Evolutionary conservation across 805 yeast genomes (phyloP), one percentile per base, ranked within the genome.

Genomic region (Ogataea methylovora): DNA sequence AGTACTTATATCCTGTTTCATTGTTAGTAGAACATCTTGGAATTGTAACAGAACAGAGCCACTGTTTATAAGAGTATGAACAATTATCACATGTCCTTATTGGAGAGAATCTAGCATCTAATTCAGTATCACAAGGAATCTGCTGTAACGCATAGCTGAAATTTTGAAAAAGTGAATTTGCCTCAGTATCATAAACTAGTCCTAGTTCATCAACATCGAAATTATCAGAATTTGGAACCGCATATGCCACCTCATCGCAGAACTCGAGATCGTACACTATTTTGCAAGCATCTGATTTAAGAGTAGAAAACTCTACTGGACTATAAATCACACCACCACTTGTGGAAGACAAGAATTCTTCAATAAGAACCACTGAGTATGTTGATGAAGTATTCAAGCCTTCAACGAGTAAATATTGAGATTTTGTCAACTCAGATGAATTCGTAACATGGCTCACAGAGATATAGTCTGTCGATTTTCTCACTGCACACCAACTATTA

Each of bases 41-140:
- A 5, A 90, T 84, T 0, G 86, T 66, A 4, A 86, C 85, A 0
- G 94, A 69, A 58, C 98, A 90, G 14, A 92, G 67, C 98, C 98
- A 90, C 46, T 79, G 68, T 46, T 74, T 76, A 54, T 90, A 90
- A 2, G 88, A 68, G 2, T 53, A 43, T 1, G 69, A 67, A 53
- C 98, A 90, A 48, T 84, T 77, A 11, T 63, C 67, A 50, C 98
- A 90, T 0, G 80, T 66, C 25, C 75, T 55, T 17, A 90, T 49
- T 8, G 94, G 85, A 1, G 96, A 84, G 55, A 71, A 90, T 5
- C 75, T 49, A 2, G 85, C 69, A 39, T 76, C 87, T 12, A 62
- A 56, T 22, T 72, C 75, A 1, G 81, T 67, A 42, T 83, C 82
- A 57, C 98, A 90, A 2, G 87, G 66, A 4, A 82, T 63, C 40